Evolutionary conservation across 139 green algal genomes (phyloP).

Genomic region (Ettlia oleoabundans): DNA sequence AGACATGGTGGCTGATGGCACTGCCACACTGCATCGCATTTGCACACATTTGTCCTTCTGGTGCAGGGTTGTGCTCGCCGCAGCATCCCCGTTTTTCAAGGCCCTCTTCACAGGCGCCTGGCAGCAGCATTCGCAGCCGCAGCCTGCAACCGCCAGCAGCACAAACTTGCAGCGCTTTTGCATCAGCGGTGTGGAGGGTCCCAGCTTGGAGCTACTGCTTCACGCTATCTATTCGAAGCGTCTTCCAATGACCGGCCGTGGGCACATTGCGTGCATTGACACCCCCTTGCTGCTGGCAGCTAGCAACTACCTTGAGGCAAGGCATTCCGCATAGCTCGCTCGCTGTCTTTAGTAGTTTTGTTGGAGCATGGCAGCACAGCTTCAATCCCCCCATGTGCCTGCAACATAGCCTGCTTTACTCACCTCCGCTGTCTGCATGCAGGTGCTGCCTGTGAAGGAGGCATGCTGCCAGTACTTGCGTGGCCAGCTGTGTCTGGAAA

Average conservation of each 20-base stretch:
- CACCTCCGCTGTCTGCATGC: neutral
- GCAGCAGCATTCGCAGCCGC: constrained; percentile 6
- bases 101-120: constrained; percentile 52
- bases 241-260: constrained; percentile 13
- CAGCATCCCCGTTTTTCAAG: constrained; percentile 54
- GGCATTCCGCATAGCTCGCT: too few species aligned
- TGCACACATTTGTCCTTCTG: neutral
- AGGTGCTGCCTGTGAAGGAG: constrained; percentile 26
- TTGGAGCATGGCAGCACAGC: too few species aligned
- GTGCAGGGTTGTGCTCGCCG: constrained; percentile 52
- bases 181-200: constrained; percentile 39
- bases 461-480: constrained; percentile 35
- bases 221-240: constrained; percentile 49
- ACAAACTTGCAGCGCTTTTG: constrained; percentile 11
- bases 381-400: too few species aligned
- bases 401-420: neutral
- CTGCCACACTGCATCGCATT: too few species aligned
- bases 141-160: neutral
- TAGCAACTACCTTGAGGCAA: constrained; percentile 33
- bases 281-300: constrained; percentile 34
- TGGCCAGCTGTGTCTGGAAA: constrained; percentile 22
- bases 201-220: constrained; percentile 42
- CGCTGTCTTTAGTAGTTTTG: too few species aligned
- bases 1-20: too few species aligned
- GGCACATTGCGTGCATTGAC: too few species aligned